Conservation (phyloP, 768 basidiomycete species). For the Termitomyces heimii region DNA sequence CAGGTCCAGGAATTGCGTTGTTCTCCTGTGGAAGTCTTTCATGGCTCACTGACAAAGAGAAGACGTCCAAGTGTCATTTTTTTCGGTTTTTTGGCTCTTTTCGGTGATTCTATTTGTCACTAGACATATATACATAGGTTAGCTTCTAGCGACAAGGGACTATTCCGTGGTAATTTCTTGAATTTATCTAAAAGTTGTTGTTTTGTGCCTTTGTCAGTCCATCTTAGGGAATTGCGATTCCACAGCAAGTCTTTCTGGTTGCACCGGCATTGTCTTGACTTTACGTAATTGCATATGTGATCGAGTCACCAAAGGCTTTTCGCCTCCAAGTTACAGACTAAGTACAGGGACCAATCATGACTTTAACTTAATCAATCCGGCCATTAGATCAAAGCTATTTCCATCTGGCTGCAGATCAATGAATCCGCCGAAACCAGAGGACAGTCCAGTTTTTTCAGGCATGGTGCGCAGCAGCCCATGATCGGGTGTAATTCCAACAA, state of each 20-base stretch:
- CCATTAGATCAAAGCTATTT: slow-evolving; percentile 95
- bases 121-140: too few species aligned
- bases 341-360: slow-evolving; percentile 16
- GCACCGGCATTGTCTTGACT: too few species aligned
- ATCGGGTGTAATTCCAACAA: slow-evolving; percentile 82
- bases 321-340: background rate
- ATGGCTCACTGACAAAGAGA: background rate
- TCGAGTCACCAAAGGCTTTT: background rate
- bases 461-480: slow-evolving; percentile 84
- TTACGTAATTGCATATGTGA: background rate
- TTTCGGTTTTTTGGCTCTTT: too few species aligned
- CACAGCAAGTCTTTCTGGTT: too few species aligned
- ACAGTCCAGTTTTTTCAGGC: slow-evolving; percentile 41
- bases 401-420: slow-evolving; percentile 96
- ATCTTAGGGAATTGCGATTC: too few species aligned
- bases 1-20: slow-evolving; percentile 2
- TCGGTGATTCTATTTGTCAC: too few species aligned
- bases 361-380: slow-evolving; percentile 69
- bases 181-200: too few species aligned
- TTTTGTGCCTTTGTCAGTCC: too few species aligned
- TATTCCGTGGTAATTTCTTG: too few species aligned
- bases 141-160: too few species aligned
- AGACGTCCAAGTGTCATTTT: too few species aligned
- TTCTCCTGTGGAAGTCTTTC: background rate
- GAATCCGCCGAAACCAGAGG: slow-evolving; percentile 34